A percentile compares a stretch with the other conserved stretches of the same genome.
Evolutionary conservation across 2,329 filamentous ascomycete species (phyloP).

Genomic region (Chaetothyriales sp.): DNA sequence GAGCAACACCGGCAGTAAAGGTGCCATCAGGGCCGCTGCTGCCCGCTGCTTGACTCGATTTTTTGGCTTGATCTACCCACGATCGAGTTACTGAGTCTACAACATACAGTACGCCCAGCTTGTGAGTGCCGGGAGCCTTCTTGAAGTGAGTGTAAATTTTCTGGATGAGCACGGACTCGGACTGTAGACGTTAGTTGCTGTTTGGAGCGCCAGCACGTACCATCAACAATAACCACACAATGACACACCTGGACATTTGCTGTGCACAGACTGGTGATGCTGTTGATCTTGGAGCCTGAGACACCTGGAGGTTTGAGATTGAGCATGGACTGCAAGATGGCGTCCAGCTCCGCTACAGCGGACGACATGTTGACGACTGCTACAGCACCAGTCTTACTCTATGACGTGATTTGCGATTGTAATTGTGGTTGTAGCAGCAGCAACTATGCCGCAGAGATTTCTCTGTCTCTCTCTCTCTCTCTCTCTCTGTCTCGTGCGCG

Average conservation of each 20-base stretch:
- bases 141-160: conserved; percentile 97
- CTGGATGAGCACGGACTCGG: conserved; percentile 85
- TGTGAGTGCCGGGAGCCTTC: conserved; percentile 86
- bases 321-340: conserved; percentile 81
- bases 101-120: conserved; percentile 97
- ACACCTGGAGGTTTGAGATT: conserved; percentile 85
- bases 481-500: too few relatives aligned
- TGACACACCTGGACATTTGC: conserved; percentile 73
- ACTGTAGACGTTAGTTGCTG: conserved; percentile 42
- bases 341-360: conserved; percentile 80
- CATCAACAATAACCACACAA: conserved; percentile 37
- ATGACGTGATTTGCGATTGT: not conserved
- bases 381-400: not conserved
- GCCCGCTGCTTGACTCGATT: conserved; percentile 67
- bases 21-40: conserved; percentile 76
- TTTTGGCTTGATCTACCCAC: conserved; percentile 92
- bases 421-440: not conserved
- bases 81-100: conserved; percentile 99
- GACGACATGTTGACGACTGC: conserved; percentile 49
- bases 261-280: conserved; percentile 76
- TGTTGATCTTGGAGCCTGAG: conserved; percentile 78
- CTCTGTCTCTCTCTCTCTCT: not conserved
- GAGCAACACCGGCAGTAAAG: conserved; percentile 86
- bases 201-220: conserved; percentile 1
- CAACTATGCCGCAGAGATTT: not conserved